These are phyloP conservation scores for Handroanthus guayacan DNA, from an alignment of 257 asterid genomes.

Conservation along the genomic window DNA sequence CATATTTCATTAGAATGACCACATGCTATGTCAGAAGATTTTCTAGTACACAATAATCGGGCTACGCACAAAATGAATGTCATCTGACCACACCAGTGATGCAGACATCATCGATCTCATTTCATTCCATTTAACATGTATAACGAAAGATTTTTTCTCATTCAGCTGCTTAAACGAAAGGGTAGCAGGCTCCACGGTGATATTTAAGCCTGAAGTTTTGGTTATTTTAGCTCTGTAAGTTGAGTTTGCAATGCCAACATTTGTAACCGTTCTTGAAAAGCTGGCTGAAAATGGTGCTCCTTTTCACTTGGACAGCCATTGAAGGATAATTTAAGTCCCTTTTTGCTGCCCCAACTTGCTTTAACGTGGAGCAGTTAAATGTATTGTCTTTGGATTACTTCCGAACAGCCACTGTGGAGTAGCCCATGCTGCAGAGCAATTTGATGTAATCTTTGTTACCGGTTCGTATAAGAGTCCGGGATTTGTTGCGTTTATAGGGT, in stretches of 20 bases:
- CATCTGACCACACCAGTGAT: constrained; percentile 53
- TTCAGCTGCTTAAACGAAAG: constrained; percentile 40
- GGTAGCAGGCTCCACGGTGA: constrained; percentile 38
- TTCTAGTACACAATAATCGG: constrained; percentile 39
- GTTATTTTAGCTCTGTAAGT: constrained; percentile 41
- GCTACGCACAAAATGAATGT: constrained; percentile 40
- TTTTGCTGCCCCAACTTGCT: constrained; percentile 3
- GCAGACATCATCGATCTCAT: constrained; percentile 28
- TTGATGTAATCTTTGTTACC: constrained; percentile 34
- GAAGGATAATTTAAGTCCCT: constrained; percentile 52
- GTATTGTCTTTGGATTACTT: constrained; percentile 19
- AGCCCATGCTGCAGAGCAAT: constrained; percentile 37
- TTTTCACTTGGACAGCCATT: constrained; percentile 27
- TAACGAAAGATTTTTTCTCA: constrained; percentile 41
- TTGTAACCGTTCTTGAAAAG: constrained; percentile 46
- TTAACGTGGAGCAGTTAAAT: constrained; percentile 26
- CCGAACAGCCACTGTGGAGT: neutral
- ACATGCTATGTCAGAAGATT: neutral
- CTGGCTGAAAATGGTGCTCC: constrained; percentile 8
- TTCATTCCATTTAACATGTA: constrained; percentile 33
- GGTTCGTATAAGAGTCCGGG: constrained; percentile 45
- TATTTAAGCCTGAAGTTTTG: neutral
- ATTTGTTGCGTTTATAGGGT: constrained; percentile 41
- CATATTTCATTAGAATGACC: no score
- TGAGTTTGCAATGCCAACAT: constrained; percentile 47